phyloP scores from a whole-genome alignment of 169 alveolate species.

The Eimeria maxima region DNA sequence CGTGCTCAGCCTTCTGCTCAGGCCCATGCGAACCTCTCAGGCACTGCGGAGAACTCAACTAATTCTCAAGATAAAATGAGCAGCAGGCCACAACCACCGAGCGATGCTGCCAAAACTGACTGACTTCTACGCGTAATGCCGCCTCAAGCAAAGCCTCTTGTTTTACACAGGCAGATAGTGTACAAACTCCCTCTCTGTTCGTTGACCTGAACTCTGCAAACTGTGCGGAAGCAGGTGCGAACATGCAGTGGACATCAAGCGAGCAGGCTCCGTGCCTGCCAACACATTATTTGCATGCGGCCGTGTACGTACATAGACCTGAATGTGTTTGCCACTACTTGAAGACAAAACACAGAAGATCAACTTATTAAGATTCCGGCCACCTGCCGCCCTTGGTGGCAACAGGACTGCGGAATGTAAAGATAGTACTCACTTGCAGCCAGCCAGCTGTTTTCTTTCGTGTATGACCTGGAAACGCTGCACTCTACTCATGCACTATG shows the following conservation, averaged over 20 bases:
- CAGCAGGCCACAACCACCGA: conserved; percentile 36
- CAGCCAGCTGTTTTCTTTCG: background rate
- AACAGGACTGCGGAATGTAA: background rate
- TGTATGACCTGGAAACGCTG: background rate
- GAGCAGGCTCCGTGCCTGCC: conserved; percentile 17
- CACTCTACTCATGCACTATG: background rate
- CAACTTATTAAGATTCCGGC: background rate
- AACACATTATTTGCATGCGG: background rate
- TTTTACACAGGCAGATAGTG: background rate
- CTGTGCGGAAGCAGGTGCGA: conserved; percentile 24
- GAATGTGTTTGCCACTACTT: background rate
- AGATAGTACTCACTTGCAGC: background rate
- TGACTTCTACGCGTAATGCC: background rate
- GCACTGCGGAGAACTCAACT: background rate
- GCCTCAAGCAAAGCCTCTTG: background rate
- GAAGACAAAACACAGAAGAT: background rate
- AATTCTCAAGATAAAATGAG: background rate
- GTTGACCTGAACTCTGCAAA: background rate
- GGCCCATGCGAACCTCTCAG: background rate
- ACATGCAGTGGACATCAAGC: background rate
- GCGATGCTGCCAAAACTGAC: conserved; percentile 17
- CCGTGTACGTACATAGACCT: background rate
- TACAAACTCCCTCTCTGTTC: background rate
- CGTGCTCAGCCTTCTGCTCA: conserved; percentile 42
- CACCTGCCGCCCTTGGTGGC: background rate